Base-by-base conservation (phyloP, 2,329 filamentous ascomycete species). In the Diplodia mutila region DNA sequence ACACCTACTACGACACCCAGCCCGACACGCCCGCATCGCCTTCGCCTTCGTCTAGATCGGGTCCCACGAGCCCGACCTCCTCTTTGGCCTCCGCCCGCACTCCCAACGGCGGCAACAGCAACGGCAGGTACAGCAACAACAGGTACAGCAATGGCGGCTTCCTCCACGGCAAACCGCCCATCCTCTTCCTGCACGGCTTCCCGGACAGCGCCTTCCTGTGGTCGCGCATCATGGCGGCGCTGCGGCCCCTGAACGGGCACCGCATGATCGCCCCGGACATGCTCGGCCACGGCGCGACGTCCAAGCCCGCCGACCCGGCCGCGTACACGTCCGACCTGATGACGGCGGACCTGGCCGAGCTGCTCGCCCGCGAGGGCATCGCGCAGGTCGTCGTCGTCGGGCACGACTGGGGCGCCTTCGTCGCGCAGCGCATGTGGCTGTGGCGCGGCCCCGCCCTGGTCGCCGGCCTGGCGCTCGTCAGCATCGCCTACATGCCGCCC, bases 341-440 rank as follows among this genome's bases (percentile, higher is more conserved):
- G 69, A 23, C 65, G 6, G 27, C 51, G 21, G 70, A 70, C 42
- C 21, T 71, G 2, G 55, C 67, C 21, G 65, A 68, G 21, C 65
- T 71, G n/a, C 57, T 72, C 16, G 72, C 75, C 55, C 68, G 70
- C 12, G 74, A 76, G 66, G 68, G 65, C n/a, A 49, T 69, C 48
- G 29, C 61, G 12, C 71, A 72, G n/a, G 57, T 73, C 55, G 23
- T 85, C 65, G 76, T 80, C 3, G 74, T 85, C 37, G 84, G 83
- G 52, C 84, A 85, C 69, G 84, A 86, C 71, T 85, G 83, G 83
- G 84, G 84, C 48, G 78, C 79, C 18, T 69, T 66, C 8, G 69
- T 81, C 12, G 78, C 79, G 0, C 77, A 80, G 65, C 77, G 82
- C 16, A 68, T 84, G 16, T 83, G 80, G 70, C 76, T 81, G 57